Conservation (phyloP, 331 rosid species). For the Spiraea crenata region DNA sequence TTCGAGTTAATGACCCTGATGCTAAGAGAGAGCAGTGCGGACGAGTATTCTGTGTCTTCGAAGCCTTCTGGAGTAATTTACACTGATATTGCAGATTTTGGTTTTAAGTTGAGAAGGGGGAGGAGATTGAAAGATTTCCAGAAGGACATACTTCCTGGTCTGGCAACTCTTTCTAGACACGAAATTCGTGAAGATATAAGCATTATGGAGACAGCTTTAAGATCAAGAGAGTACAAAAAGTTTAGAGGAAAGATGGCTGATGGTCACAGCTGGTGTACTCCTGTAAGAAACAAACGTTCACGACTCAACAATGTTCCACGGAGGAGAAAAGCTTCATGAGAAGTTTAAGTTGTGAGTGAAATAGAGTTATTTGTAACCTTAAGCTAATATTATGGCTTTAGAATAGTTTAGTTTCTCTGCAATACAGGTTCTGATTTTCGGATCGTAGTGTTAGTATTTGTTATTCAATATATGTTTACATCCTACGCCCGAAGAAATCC, state of each 20-base stretch:
- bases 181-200: slow-evolving; percentile 57
- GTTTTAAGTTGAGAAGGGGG: slow-evolving; percentile 47
- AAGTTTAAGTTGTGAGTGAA: slow-evolving; percentile 15
- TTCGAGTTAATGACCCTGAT: slow-evolving; percentile 44
- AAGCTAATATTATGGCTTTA: not conserved
- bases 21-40: slow-evolving; percentile 35
- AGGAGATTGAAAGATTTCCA: slow-evolving; percentile 62
- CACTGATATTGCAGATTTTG: slow-evolving; percentile 26
- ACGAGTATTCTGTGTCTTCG: slow-evolving; percentile 39
- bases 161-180: slow-evolving; percentile 56
- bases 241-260: slow-evolving; percentile 33
- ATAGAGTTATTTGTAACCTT: slow-evolving; percentile 5
- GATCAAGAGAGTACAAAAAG: slow-evolving; percentile 59
- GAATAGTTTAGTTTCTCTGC: slow-evolving; percentile 7
- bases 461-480: not conserved
- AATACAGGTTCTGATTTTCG: not conserved
- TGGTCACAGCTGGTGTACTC: slow-evolving; percentile 39
- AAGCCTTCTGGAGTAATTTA: slow-evolving; percentile 29
- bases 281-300: slow-evolving; percentile 44
- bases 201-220: slow-evolving; percentile 53
- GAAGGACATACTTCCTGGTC: slow-evolving; percentile 60
- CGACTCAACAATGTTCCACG: slow-evolving; percentile 28
- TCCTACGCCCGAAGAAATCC: not conserved
- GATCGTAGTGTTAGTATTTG: not conserved
- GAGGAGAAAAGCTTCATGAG: slow-evolving; percentile 18